phyloP scores from a whole-genome alignment of 139 green algal genomes.

The Closterium sp. region DNA sequence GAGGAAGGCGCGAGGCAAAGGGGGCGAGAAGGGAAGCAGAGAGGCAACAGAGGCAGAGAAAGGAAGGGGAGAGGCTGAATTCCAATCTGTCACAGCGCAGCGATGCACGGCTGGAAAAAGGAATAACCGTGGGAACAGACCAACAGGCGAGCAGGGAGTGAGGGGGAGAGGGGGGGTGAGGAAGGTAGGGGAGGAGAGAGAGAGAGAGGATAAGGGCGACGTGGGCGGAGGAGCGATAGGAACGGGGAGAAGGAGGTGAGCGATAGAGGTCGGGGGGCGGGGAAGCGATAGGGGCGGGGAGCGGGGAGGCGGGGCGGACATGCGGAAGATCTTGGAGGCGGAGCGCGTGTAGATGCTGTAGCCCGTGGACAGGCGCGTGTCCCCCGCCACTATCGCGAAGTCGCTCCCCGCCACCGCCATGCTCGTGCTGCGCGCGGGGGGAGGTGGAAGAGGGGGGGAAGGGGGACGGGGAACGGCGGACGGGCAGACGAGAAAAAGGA shows the following conservation, averaged over 20 bases:
- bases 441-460: too few species aligned
- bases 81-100: too few species aligned
- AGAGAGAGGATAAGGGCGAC: not conserved
- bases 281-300: not conserved
- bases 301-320: conserved; percentile 55
- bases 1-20: not conserved
- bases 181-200: not conserved
- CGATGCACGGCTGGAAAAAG: not conserved
- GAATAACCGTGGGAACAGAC: not conserved
- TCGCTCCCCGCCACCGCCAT: conserved; percentile 88
- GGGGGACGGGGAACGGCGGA: conserved; percentile 47
- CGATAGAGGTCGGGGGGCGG: not conserved
- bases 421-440: conserved; percentile 42
- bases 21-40: not conserved
- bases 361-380: conserved; percentile 91
- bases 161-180: not conserved
- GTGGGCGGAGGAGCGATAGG: not conserved
- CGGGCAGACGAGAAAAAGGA: not conserved
- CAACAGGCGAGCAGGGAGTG: not conserved
- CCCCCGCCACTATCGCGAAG: conserved; percentile 93
- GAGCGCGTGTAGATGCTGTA: conserved; percentile 92
- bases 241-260: not conserved
- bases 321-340: conserved; percentile 73
- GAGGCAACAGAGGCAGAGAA: not conserved
- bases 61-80: not conserved